phyloP scores from a whole-genome alignment of 225 moss, liverwort and hornwort genomes.

The Pleurozium schreberi region DNA sequence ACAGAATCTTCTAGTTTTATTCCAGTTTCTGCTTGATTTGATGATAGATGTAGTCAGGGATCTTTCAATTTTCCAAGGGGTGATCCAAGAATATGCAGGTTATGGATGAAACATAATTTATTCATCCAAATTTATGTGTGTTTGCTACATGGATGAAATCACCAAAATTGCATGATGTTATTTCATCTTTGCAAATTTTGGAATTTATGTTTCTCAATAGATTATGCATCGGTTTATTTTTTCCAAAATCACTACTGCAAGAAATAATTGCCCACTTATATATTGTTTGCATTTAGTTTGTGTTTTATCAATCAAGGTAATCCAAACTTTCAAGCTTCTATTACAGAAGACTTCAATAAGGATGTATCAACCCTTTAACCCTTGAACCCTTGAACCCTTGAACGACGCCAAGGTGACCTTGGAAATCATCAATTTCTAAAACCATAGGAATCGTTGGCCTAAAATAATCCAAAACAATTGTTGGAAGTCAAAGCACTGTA shows the following conservation, averaged over 20 bases:
- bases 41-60: not conserved
- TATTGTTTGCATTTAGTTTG: not conserved
- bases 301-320: not conserved
- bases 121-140: not conserved
- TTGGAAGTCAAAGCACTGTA: no score
- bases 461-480: no score
- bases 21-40: accelerated
- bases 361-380: not conserved
- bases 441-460: no score
- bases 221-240: accelerated
- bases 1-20: not conserved
- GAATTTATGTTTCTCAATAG: not conserved
- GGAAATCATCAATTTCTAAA: no score
- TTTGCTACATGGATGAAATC: not conserved
- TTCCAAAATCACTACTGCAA: not conserved
- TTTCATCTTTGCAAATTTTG: not conserved
- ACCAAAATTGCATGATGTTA: not conserved
- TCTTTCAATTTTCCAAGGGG: not conserved
- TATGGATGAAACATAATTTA: not conserved
- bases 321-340: not conserved
- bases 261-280: no score
- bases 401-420: no score
- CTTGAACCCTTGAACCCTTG: no score
- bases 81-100: not conserved
- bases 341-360: no score